A percentile compares a stretch with the other conserved stretches of the same genome.
phyloP scores from a whole-genome alignment of 257 asterid species.

The Forsythia viridissima region DNA sequence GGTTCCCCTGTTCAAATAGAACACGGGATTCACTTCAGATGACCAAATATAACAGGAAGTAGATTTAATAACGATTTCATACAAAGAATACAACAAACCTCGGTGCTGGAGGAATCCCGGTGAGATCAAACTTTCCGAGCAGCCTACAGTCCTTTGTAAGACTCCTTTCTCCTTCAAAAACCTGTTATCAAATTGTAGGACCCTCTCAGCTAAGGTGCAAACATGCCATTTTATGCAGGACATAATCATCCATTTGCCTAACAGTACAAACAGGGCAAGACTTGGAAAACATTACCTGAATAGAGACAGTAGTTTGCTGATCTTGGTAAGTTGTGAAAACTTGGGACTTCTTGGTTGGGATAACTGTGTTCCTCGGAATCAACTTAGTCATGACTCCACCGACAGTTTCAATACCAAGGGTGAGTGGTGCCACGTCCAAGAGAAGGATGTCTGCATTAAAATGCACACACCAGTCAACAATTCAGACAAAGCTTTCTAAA shows the following conservation, averaged over 20 bases:
- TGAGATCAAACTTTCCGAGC: slow-evolving; percentile 86
- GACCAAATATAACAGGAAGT: background rate
- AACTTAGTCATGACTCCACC: slow-evolving; percentile 94
- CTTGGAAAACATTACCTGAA: slow-evolving; percentile 49
- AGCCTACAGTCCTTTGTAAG: slow-evolving; percentile 87
- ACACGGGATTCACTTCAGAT: background rate
- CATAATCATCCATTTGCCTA: too few species aligned
- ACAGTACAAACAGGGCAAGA: too few species aligned
- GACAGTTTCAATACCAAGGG: slow-evolving; percentile 42
- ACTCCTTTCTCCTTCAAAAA: slow-evolving; percentile 94
- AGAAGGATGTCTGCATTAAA: slow-evolving; percentile 68
- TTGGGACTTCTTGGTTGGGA: slow-evolving; percentile 94
- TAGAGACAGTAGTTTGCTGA: slow-evolving; percentile 88
- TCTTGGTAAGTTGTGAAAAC: slow-evolving; percentile 97
- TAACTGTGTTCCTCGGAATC: slow-evolving; percentile 92
- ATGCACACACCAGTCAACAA: slow-evolving; percentile 1
- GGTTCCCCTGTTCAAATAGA: slow-evolving; percentile 65
- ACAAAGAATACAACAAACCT: slow-evolving; percentile 40
- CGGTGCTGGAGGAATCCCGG: slow-evolving; percentile 91
- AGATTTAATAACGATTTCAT: background rate
- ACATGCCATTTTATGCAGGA: background rate
- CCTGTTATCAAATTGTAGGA: slow-evolving; percentile 38
- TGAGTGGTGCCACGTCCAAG: slow-evolving; percentile 90
- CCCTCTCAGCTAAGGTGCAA: background rate
- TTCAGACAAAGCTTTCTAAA: background rate